A percentile compares a stretch with the other conserved stretches of the same genome.
Conservation (phyloP, 495 filamentous ascomycete genomes). For the Aspergillus wentii region DNA sequence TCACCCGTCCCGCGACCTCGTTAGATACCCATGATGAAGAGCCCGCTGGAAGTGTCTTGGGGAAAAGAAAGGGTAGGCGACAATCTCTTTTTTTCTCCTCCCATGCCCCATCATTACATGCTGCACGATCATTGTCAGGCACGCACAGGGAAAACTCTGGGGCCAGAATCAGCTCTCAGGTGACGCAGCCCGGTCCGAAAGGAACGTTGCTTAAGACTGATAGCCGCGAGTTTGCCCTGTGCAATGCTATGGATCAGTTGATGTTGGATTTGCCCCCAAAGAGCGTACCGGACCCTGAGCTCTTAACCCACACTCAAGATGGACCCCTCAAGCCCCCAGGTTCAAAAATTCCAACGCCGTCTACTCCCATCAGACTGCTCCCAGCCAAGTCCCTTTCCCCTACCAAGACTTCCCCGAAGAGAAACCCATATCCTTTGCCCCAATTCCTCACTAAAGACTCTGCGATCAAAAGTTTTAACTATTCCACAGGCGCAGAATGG, state of each 20-base stretch:
- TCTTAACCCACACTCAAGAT: conserved; percentile 6
- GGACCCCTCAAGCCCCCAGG: conserved; percentile 7
- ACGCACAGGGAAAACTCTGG: conserved; percentile 9
- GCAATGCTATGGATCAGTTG: conserved; percentile 8
- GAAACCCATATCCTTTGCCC: conserved; percentile 12
- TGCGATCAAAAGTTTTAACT: conserved; percentile 48
- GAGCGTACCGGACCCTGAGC: conserved; percentile 3
- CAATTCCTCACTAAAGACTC: conserved; percentile 68
- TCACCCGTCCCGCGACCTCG: conserved; percentile 54
- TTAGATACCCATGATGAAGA: conserved; percentile 52
- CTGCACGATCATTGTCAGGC: conserved; percentile 18
- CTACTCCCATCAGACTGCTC: conserved; percentile 18
- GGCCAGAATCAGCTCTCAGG: neutral
- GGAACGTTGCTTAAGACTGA: conserved; percentile 5
- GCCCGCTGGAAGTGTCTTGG: conserved; percentile 34
- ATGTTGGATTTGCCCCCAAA: conserved; percentile 5
- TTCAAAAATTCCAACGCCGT: conserved; percentile 13
- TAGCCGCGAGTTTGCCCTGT: conserved; percentile 3
- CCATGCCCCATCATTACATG: conserved; percentile 15
- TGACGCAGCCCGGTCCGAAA: conserved; percentile 4
- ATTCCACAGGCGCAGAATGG: conserved; percentile 53
- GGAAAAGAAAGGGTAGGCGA: conserved; percentile 69
- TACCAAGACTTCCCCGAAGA: conserved; percentile 18
- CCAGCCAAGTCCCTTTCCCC: conserved; percentile 15
- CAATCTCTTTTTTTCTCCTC: conserved; percentile 23